phyloP scores from a whole-genome alignment of 768 basidiomycete species.

The Pleurotus tuoliensis region DNA sequence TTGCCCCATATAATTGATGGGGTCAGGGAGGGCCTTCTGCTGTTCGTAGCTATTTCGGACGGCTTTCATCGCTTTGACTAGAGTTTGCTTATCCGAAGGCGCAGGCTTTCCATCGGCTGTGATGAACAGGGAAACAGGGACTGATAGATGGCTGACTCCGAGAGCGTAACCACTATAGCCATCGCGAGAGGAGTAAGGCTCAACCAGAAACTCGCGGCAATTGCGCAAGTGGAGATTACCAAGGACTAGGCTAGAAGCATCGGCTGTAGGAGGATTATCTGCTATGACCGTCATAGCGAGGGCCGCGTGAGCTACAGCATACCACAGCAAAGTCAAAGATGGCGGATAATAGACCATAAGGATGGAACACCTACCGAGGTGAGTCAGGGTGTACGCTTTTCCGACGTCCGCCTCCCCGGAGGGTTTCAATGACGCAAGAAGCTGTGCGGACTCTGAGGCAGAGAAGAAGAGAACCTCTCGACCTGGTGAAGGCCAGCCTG shows the following conservation, averaged over 20 bases:
- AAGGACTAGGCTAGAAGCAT: conserved; percentile 1
- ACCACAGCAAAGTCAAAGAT: too few species aligned
- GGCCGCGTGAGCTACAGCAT: conserved; percentile 18
- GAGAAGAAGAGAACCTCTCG: conserved; percentile 11
- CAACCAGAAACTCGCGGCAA: conserved; percentile 14
- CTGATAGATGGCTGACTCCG: conserved; percentile 8
- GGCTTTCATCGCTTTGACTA: conserved; percentile 9
- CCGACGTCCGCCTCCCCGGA: too few species aligned
- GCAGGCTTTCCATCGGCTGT: conserved; percentile 3
- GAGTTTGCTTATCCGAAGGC: conserved; percentile 1
- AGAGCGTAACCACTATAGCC: conserved; percentile 20
- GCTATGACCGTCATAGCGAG: conserved; percentile 12
- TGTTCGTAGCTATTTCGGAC: conserved; percentile 11
- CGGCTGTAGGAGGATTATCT: conserved; percentile 16
- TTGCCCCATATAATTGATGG: conserved; percentile 12
- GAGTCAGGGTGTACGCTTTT: conserved; percentile 13
- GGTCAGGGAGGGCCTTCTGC: conserved; percentile 13
- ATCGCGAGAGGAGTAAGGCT: conserved; percentile 11
- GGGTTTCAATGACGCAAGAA: conserved; percentile 11
- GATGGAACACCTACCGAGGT: conserved; percentile 9
- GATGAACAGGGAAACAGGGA: conserved; percentile 18
- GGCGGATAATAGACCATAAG: too few species aligned
- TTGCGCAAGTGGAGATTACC: conserved; percentile 17
- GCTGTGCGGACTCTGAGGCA: conserved; percentile 7
- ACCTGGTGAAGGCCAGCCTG: conserved; percentile 3